Conservation (phyloP, 2,329 filamentous ascomycete genomes). For the Daldinia eschscholtzii region DNA sequence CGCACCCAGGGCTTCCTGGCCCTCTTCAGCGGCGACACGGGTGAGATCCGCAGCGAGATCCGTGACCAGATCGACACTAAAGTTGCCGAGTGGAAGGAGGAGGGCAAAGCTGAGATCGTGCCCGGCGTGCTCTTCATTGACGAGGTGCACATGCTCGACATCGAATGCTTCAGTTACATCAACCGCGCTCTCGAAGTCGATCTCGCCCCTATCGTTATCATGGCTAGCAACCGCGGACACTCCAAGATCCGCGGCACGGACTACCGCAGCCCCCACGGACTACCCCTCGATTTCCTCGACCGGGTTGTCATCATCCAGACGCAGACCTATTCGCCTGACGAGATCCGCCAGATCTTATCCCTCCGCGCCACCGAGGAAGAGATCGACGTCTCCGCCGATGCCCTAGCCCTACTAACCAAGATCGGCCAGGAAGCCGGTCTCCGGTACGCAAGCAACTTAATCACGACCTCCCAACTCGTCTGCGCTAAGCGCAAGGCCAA, state of each 20-base stretch:
- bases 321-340: constrained; percentile 82
- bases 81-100: constrained; percentile 98
- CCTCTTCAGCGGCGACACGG: constrained; percentile 96
- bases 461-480: constrained; percentile 91
- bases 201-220: constrained; percentile 96
- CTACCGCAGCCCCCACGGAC: constrained; percentile 91
- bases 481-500: constrained; percentile 86
- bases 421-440: constrained; percentile 93
- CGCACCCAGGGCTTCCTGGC: constrained; percentile 98
- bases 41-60: constrained; percentile 96
- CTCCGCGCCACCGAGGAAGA: constrained; percentile 97
- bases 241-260: constrained; percentile 93
- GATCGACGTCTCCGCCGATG: constrained; percentile 89
- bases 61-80: constrained; percentile 99
- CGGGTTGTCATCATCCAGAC: constrained; percentile 97
- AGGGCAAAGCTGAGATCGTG: constrained; percentile 98
- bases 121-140: constrained; percentile 98
- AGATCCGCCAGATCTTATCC: constrained; percentile 91
- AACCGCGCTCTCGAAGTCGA: constrained; percentile 97
- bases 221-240: constrained; percentile 96
- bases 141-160: constrained; percentile 99
- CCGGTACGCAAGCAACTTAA: constrained; percentile 96
- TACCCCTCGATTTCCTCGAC: constrained; percentile 96
- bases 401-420: constrained; percentile 92
- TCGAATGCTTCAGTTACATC: constrained; percentile 98